Conservation (phyloP, 2,329 filamentous ascomycete species). For the Fusarium tjaetaba region DNA sequence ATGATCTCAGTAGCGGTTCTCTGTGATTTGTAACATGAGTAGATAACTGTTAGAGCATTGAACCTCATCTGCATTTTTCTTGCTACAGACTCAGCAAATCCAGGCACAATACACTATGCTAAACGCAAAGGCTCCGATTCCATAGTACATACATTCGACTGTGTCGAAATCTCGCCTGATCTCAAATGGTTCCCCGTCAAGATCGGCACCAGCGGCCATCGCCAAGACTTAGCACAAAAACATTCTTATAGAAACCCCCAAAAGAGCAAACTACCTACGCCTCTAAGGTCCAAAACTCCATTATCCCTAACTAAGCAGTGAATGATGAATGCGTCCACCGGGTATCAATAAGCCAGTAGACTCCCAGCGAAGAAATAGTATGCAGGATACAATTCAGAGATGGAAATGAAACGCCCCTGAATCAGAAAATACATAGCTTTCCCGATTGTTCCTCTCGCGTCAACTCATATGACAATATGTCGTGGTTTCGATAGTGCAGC, state of each 20-base stretch:
- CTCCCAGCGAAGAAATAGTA: constrained; percentile 5
- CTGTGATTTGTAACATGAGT: background rate
- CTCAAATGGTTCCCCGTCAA: background rate
- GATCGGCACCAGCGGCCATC: background rate
- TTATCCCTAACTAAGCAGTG: constrained; percentile 1
- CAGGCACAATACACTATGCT: background rate
- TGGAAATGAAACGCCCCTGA: constrained; percentile 8
- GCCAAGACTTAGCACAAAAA: background rate
- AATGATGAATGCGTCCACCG: constrained; percentile 12
- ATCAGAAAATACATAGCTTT: constrained; percentile 50
- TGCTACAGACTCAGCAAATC: background rate
- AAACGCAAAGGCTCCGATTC: background rate
- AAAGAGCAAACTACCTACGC: background rate
- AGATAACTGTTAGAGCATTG: background rate
- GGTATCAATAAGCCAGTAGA: constrained; percentile 31
- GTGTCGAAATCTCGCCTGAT: background rate
- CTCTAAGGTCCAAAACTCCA: constrained; percentile 9
- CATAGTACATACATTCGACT: background rate
- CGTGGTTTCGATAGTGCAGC: constrained; percentile 76
- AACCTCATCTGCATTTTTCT: background rate
- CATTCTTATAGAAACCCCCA: background rate
- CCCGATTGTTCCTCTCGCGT: constrained; percentile 53
- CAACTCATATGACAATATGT: constrained; percentile 76
- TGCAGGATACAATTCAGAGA: background rate
- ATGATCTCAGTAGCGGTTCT: background rate